Evolutionary conservation across 768 basidiomycete genomes (phyloP).

Genomic region (Auricularia heimuer): DNA sequence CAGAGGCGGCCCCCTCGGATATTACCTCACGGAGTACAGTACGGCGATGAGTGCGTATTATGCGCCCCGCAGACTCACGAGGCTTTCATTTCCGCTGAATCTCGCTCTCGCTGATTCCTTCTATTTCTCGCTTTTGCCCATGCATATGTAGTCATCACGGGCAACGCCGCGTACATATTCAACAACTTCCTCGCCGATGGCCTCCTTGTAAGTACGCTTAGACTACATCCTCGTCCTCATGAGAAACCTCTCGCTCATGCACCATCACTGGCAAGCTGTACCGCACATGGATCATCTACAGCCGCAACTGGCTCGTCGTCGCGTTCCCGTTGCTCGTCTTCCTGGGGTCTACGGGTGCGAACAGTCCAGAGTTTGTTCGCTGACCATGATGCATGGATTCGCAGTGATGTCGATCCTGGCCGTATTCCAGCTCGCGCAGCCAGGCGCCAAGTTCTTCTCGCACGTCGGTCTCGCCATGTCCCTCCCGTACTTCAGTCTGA

Average conservation of each 20-base stretch:
- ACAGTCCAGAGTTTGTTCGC: not conserved
- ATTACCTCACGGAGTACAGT: not conserved
- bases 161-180: not conserved
- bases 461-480: not conserved
- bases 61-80: not conserved
- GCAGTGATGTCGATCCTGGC: not conserved
- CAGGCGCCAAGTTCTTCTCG: not conserved
- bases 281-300: not conserved
- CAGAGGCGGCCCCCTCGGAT: not conserved
- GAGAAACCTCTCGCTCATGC: not conserved
- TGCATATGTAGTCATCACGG: not conserved
- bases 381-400: not conserved
- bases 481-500: not conserved
- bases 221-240: not conserved
- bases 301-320: not conserved
- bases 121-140: no score
- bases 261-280: not conserved
- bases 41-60: not conserved
- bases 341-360: not conserved
- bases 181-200: not conserved
- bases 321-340: not conserved
- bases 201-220: not conserved
- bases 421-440: not conserved
- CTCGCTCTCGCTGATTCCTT: no score
- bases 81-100: accelerated